These are phyloP conservation scores for Coelastrella sp. DNA, from an alignment of 139 green algal species.

Conservation along the genomic window DNA sequence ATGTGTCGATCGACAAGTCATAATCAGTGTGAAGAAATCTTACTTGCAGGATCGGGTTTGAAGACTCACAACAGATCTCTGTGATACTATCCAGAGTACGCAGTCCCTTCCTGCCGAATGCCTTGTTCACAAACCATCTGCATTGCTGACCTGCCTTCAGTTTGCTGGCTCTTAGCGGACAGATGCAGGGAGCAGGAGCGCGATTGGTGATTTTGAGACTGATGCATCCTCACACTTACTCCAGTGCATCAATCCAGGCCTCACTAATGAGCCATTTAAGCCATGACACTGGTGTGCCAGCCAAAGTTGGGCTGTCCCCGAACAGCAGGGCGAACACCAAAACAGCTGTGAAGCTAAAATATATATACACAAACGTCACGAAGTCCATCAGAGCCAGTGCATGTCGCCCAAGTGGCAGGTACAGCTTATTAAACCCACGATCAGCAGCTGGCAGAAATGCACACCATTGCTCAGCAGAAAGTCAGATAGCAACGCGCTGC, in stretches of 20 bases:
- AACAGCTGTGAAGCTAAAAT: slow-evolving; percentile 42
- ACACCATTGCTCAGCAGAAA: too few relatives aligned
- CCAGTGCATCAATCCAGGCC: slow-evolving; percentile 42
- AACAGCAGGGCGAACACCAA: slow-evolving; percentile 68
- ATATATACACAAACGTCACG: slow-evolving; percentile 50
- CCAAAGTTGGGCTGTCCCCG: slow-evolving; percentile 54
- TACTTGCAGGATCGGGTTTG: slow-evolving; percentile 61
- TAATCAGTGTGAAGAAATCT: neutral
- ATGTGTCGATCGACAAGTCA: neutral
- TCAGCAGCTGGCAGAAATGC: too few relatives aligned
- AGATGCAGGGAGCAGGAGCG: too few relatives aligned
- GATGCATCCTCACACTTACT: slow-evolving; percentile 43
- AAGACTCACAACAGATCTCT: slow-evolving; percentile 55
- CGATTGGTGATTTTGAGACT: neutral
- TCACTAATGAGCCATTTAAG: slow-evolving; percentile 60
- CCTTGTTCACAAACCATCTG: slow-evolving; percentile 20
- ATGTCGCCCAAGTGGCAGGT: too few relatives aligned
- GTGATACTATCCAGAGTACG: slow-evolving; percentile 32
- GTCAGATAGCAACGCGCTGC: too few relatives aligned
- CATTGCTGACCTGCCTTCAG: slow-evolving; percentile 6
- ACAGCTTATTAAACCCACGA: too few relatives aligned
- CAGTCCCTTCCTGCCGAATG: slow-evolving; percentile 22
- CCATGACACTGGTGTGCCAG: slow-evolving; percentile 57
- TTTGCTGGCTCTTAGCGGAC: too few relatives aligned
- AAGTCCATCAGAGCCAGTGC: slow-evolving; percentile 49